A percentile compares a stretch with the other conserved stretches of the same genome.
Evolutionary conservation across 75 land plant species (phyloP).

Genomic region (Picea glauca): DNA sequence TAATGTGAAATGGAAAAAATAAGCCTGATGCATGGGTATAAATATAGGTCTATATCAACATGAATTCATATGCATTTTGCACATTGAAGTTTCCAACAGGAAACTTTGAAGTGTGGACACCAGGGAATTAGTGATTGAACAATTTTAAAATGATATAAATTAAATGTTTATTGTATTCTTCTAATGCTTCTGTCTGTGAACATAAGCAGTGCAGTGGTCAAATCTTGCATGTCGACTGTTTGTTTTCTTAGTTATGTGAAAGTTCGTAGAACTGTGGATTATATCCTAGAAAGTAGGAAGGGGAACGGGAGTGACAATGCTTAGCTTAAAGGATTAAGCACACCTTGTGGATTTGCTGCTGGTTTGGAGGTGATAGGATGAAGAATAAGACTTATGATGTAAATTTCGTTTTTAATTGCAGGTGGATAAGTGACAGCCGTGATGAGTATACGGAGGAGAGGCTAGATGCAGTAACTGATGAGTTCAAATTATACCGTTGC

Average conservation of each 20-base stretch:
- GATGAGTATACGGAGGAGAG: slow-evolving; percentile 85
- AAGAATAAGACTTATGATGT: background rate
- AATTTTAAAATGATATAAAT: background rate
- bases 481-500: slow-evolving; percentile 84
- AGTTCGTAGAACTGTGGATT: background rate
- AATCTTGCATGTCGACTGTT: background rate
- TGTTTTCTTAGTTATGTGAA: background rate
- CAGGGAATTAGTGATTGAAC: background rate
- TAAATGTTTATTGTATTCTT: background rate
- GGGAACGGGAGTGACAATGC: background rate
- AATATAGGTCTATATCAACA: background rate
- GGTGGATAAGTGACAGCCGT: slow-evolving; percentile 87
- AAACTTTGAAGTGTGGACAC: background rate
- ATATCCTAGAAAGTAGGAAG: background rate
- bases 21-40: background rate
- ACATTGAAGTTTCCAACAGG: background rate
- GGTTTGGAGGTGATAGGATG: background rate
- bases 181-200: background rate
- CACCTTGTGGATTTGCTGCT: background rate
- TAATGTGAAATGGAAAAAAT: background rate
- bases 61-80: background rate
- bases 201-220: background rate
- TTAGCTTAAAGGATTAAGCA: background rate
- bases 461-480: slow-evolving; percentile 61
- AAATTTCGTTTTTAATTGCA: slow-evolving; percentile 20